phyloP scores from a whole-genome alignment of 345 rosid genomes.

The Linum tenue region DNA sequence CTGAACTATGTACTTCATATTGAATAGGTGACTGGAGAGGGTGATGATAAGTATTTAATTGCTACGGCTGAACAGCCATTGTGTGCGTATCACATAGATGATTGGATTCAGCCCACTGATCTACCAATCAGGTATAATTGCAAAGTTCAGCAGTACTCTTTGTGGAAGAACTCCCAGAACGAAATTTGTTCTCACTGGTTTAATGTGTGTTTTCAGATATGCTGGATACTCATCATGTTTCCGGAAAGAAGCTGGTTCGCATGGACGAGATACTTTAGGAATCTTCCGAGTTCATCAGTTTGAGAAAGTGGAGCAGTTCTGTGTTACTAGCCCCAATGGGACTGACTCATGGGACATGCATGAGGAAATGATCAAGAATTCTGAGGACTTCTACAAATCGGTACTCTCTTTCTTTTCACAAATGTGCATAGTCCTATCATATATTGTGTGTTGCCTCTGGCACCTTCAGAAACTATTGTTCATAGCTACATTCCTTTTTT shows the following conservation, averaged over 20 bases:
- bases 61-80: conserved; percentile 97
- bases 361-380: conserved; percentile 85
- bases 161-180: neutral
- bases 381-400: conserved; percentile 75
- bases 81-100: conserved; percentile 86
- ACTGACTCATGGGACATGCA: conserved; percentile 87
- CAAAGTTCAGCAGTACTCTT: neutral
- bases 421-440: neutral
- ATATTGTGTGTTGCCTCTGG: neutral
- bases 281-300: conserved; percentile 98
- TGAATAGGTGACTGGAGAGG: conserved; percentile 84
- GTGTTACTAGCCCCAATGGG: conserved; percentile 77
- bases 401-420: conserved; percentile 22
- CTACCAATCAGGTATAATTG: conserved; percentile 52
- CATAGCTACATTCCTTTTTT: neutral
- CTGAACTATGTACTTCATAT: conserved; percentile 2
- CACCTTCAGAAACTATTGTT: neutral
- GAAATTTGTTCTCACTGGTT: neutral
- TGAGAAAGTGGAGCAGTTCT: conserved; percentile 95
- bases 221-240: conserved; percentile 94
- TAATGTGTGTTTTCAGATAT: conserved; percentile 40
- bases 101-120: conserved; percentile 84
- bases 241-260: conserved; percentile 97
- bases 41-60: conserved; percentile 88
- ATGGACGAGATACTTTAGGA: conserved; percentile 91